Evolutionary conservation across 352 stramenopile species (phyloP).

Genomic region (Pythium plurisporium): DNA sequence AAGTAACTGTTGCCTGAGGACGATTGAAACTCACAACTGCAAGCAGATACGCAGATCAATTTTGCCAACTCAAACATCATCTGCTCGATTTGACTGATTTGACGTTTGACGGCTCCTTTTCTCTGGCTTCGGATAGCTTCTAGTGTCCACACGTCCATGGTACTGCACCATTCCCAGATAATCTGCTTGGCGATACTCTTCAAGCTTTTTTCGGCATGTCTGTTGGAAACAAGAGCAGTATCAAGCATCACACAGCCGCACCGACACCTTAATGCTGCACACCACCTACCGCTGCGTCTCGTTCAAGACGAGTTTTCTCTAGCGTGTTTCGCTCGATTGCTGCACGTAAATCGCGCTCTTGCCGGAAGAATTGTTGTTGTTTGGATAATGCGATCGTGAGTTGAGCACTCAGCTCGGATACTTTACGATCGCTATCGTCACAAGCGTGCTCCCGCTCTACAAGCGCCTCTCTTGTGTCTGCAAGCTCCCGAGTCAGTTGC

Average conservation of each 20-base stretch:
- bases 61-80: constrained; percentile 18
- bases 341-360: constrained; percentile 63
- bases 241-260: not conserved
- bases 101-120: constrained; percentile 4
- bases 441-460: constrained; percentile 57
- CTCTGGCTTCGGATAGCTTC: constrained; percentile 4
- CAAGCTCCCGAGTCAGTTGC: constrained; percentile 49
- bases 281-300: constrained; percentile 43
- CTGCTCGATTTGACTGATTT: constrained; percentile 6
- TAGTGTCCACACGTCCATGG: not conserved
- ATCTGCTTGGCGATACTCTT: constrained; percentile 39
- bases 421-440: constrained; percentile 66
- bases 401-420: constrained; percentile 60
- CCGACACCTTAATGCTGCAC: not conserved
- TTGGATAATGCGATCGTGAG: constrained; percentile 65
- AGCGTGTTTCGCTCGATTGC: constrained; percentile 53
- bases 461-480: constrained; percentile 49
- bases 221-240: not conserved
- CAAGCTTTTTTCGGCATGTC: constrained; percentile 19
- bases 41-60: no score
- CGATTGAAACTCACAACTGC: no score
- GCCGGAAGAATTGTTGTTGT: constrained; percentile 67
- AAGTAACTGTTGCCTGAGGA: constrained; percentile 32
- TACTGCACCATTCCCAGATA: constrained; percentile 12
- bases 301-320: constrained; percentile 59